These are phyloP conservation scores for Paxillus rubicundulus DNA, from an alignment of 768 basidiomycete genomes.

Conservation along the genomic window DNA sequence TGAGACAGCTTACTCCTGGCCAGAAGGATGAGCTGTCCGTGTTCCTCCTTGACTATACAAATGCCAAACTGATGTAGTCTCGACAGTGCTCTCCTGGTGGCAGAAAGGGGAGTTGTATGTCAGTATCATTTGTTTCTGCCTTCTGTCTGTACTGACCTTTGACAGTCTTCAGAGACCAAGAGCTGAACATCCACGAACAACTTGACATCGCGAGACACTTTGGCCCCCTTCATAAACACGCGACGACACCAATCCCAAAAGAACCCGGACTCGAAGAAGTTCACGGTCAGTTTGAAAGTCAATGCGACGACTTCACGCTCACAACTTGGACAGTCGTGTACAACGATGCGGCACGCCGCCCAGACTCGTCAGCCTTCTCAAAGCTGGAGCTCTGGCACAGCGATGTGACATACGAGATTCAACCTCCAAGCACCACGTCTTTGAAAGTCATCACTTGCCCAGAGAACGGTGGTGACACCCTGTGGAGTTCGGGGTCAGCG, in stretches of 20 bases:
- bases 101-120: conserved; percentile 78
- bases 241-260: conserved; percentile 72
- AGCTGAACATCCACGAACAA: conserved; percentile 64
- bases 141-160: background rate
- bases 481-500: conserved; percentile 75
- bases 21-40: conserved; percentile 82
- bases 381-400: conserved; percentile 80
- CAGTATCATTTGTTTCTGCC: conserved; percentile 19
- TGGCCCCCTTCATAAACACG: conserved; percentile 79
- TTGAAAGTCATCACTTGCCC: conserved; percentile 71
- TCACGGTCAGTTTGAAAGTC: conserved; percentile 46
- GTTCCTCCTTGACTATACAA: background rate
- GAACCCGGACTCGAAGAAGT: conserved; percentile 74
- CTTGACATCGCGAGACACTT: conserved; percentile 70
- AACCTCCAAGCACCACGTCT: conserved; percentile 78
- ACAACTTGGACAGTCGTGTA: conserved; percentile 54
- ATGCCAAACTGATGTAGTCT: conserved; percentile 9
- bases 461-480: conserved; percentile 72
- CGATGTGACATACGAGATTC: conserved; percentile 78
- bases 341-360: conserved; percentile 61
- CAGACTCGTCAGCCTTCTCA: conserved; percentile 62
- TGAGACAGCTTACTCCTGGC: conserved; percentile 58
- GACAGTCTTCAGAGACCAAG: conserved; percentile 74
- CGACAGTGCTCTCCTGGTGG: conserved; percentile 64
- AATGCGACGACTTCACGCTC: conserved; percentile 1